Evolutionary conservation across 1,284 basidiomycete species (phyloP).

Genomic region (Austropuccinia psidii): DNA sequence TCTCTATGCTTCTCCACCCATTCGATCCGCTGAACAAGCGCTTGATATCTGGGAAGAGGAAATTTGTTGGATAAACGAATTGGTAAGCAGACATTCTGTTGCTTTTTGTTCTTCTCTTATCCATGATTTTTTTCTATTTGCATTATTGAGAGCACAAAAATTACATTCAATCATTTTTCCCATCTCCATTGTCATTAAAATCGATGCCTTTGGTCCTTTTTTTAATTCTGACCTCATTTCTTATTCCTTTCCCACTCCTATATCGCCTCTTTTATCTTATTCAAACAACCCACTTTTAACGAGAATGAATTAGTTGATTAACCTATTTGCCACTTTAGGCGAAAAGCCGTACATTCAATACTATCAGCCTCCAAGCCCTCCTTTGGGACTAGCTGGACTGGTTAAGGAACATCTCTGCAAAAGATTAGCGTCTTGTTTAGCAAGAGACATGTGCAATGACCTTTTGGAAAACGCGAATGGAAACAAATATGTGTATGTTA

Average conservation of each 20-base stretch:
- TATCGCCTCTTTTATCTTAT: too few relatives aligned
- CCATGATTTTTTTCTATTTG: neutral
- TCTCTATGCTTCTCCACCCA: constrained; percentile 73
- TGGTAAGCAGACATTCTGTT: constrained; percentile 39
- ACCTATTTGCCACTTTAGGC: constrained; percentile 80
- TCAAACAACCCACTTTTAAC: constrained; percentile 3
- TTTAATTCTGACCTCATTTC: constrained; percentile 15
- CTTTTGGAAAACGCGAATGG: constrained; percentile 80
- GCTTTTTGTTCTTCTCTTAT: neutral
- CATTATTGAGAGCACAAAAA: neutral
- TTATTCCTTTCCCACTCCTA: constrained; percentile 18
- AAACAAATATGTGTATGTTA: constrained; percentile 67
- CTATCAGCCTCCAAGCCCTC: constrained; percentile 68
- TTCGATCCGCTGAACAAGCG: constrained; percentile 52
- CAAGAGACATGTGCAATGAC: constrained; percentile 85
- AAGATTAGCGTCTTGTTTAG: constrained; percentile 71
- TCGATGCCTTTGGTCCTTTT: constrained; percentile 1
- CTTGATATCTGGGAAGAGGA: constrained; percentile 71
- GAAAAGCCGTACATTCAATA: constrained; percentile 93
- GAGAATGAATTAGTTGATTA: constrained; percentile 56
- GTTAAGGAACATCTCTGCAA: constrained; percentile 58
- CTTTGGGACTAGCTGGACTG: constrained; percentile 69
- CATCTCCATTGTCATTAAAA: neutral
- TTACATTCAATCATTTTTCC: neutral
- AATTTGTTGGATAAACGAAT: constrained; percentile 57